Percentiles rank a stretch among this genome's conserved stretches.
These are phyloP conservation scores for Malbranchea zuffiana DNA, from an alignment of 2,329 filamentous ascomycete genomes.

Conservation along the genomic window DNA sequence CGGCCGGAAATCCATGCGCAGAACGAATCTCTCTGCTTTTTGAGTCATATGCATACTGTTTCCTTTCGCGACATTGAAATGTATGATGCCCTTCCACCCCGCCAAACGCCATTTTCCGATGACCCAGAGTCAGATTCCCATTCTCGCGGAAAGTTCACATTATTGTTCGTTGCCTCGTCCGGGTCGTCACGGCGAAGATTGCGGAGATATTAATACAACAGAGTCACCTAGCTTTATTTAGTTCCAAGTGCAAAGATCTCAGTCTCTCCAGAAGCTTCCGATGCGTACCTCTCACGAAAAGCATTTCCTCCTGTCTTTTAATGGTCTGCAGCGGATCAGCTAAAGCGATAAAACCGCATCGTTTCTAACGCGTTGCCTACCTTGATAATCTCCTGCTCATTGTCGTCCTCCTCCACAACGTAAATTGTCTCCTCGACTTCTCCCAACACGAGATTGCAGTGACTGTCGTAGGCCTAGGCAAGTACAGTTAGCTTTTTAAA, in stretches of 20 bases:
- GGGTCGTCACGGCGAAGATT: constrained; percentile 27
- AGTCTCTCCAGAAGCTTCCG: too few relatives aligned
- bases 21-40: too few relatives aligned
- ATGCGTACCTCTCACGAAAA: constrained; percentile 84
- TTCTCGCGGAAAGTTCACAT: too few relatives aligned
- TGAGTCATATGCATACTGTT: too few relatives aligned
- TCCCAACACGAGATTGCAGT: constrained; percentile 92
- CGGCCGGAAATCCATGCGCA: too few relatives aligned
- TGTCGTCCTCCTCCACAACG: constrained; percentile 74
- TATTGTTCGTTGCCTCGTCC: too few relatives aligned
- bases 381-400: constrained; percentile 62
- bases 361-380: constrained; percentile 34
- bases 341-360: not conserved
- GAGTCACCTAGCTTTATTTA: constrained; percentile 49
- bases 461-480: constrained; percentile 91
- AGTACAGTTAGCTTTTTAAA: constrained; percentile 4
- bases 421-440: constrained; percentile 98
- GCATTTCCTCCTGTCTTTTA: constrained; percentile 96
- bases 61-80: too few relatives aligned
- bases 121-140: too few relatives aligned
- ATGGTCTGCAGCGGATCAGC: constrained; percentile 52
- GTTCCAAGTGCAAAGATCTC: constrained; percentile 17
- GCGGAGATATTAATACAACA: constrained; percentile 60
- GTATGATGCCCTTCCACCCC: too few relatives aligned
- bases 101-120: too few relatives aligned